Percentiles rank a stretch among this genome's conserved stretches.
Conservation (phyloP, 345 rosid species). For the Nasturtium officinale region DNA sequence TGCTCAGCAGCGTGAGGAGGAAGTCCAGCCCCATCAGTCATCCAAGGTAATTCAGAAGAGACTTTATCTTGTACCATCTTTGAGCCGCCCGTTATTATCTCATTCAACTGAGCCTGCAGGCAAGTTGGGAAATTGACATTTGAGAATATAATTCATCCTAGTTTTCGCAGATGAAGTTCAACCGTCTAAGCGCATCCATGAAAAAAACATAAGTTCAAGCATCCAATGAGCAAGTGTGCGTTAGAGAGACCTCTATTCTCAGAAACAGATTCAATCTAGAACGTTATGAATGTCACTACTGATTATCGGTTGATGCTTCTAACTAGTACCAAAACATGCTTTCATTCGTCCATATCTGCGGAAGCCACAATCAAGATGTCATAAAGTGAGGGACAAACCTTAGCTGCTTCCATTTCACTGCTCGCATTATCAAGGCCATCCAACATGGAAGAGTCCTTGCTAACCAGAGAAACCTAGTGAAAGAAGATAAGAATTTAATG, state of each 20-base stretch:
- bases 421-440: conserved; percentile 98
- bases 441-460: conserved; percentile 99
- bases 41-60: conserved; percentile 82
- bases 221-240: conserved; percentile 8
- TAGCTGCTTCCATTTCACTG: conserved; percentile 91
- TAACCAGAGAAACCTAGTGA: conserved; percentile 93
- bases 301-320: conserved; percentile 20
- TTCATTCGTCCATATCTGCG: conserved; percentile 12
- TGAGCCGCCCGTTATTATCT: conserved; percentile 67
- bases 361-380: conserved; percentile 25
- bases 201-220: neutral
- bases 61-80: conserved; percentile 54
- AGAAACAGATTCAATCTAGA: conserved; percentile 21
- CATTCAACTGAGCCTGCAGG: conserved; percentile 83
- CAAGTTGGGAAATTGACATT: conserved; percentile 14
- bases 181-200: conserved; percentile 13
- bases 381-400: conserved; percentile 58
- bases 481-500: conserved; percentile 30
- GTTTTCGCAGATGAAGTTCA: conserved; percentile 5
- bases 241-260: conserved; percentile 6
- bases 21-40: conserved; percentile 95
- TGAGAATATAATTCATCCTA: neutral
- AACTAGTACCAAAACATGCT: conserved; percentile 11
- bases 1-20: conserved; percentile 79
- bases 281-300: neutral